phyloP scores from a whole-genome alignment of 2,329 filamentous ascomycete genomes.

The Colletotrichum sublineola region DNA sequence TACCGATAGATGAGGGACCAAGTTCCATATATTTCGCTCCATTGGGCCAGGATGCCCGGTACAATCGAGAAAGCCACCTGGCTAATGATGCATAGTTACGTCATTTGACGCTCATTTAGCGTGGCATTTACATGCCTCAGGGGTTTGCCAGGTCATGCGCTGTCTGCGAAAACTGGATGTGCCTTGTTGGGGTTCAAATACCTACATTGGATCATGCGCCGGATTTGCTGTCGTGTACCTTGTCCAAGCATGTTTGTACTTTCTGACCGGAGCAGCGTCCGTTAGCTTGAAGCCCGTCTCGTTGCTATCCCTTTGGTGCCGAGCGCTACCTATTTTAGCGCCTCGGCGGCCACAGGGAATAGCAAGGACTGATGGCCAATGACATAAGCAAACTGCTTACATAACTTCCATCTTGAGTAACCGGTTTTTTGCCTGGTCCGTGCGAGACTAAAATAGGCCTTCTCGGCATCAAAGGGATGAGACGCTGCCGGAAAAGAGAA shows the following conservation, averaged over 20 bases:
- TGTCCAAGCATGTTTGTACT: constrained; percentile 1
- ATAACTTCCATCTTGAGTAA: too few relatives aligned
- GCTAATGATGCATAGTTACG: constrained; percentile 26
- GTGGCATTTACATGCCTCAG: constrained; percentile 31
- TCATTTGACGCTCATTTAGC: constrained; percentile 23
- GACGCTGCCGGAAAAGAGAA: constrained; percentile 6
- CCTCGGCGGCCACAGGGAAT: too few relatives aligned
- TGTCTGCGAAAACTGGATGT: constrained; percentile 16
- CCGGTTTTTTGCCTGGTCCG: too few relatives aligned
- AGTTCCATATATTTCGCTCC: constrained; percentile 6
- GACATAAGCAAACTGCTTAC: too few relatives aligned
- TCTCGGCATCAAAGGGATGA: too few relatives aligned
- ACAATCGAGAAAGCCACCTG: constrained; percentile 10
- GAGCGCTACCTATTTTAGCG: too few relatives aligned
- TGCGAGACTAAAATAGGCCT: too few relatives aligned
- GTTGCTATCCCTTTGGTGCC: too few relatives aligned
- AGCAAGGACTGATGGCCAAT: too few relatives aligned
- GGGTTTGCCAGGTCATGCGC: constrained; percentile 35
- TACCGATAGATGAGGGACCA: background rate
- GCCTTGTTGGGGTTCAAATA: background rate
- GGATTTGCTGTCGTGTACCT: constrained; percentile 1
- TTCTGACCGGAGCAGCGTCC: constrained; percentile 35
- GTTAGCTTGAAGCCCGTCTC: constrained; percentile 25
- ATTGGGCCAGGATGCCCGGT: constrained; percentile 14
- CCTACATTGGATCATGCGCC: background rate